Conservation (phyloP, 2,329 filamentous ascomycete genomes). For the Curvularia sp. region DNA sequence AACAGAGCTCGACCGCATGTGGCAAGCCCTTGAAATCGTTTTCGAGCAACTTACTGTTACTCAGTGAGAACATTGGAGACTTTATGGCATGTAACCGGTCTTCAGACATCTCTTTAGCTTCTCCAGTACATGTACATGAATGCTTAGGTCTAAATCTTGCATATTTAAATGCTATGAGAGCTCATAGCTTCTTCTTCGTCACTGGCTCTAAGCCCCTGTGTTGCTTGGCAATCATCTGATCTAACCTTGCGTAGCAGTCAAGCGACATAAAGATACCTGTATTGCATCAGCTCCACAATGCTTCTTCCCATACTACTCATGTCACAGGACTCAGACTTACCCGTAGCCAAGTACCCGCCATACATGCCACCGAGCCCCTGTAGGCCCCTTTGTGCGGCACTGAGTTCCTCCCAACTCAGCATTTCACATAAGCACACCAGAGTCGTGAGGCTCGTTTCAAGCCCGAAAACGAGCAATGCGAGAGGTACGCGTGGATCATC, state of each 20-base stretch:
- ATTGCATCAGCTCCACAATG: background rate
- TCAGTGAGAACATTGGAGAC: background rate
- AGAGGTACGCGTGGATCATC: constrained; percentile 65
- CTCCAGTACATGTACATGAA: background rate
- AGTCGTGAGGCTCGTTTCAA: constrained; percentile 68
- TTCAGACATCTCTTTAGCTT: background rate
- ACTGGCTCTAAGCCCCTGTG: constrained; percentile 34
- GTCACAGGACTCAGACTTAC: constrained; percentile 28
- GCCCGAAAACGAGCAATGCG: constrained; percentile 65
- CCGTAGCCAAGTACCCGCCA: constrained; percentile 47
- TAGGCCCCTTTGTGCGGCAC: constrained; percentile 34
- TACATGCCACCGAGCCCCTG: constrained; percentile 48
- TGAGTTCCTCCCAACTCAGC: constrained; percentile 58
- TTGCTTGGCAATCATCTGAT: constrained; percentile 35
- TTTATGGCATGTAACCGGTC: background rate
- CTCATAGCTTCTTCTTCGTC: constrained; percentile 42
- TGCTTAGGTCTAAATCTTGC: background rate
- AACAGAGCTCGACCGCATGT: background rate
- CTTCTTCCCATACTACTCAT: background rate
- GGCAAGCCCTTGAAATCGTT: background rate
- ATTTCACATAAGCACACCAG: constrained; percentile 68
- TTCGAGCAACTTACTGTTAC: background rate
- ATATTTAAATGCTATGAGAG: background rate
- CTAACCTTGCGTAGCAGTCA: constrained; percentile 45
- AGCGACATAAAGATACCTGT: constrained; percentile 46